Evolutionary conservation across 148 eudicot species (phyloP), one percentile per base, ranked within the genome.

Genomic region (Pouteria glomerata): DNA sequence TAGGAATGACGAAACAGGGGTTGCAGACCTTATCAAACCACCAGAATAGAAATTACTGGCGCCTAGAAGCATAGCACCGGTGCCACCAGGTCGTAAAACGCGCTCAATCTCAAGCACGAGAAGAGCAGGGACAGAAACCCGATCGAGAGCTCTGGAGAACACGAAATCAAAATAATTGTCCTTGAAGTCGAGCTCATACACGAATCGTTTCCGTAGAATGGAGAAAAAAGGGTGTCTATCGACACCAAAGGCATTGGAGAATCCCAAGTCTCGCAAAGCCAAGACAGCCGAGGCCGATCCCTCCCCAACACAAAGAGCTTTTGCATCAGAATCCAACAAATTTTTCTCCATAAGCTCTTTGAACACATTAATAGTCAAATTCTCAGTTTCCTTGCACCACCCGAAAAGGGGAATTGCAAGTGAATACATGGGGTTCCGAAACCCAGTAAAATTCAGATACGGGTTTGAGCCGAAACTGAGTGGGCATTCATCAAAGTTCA

Each of bases 31-130:
- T 34, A 90, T 78, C 83, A 90, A 75, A 47, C 87, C 81, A 58
- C 83, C 85, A 1, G 84, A 76, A 71, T 84, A 75, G 21, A 84
- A 81, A 66, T 71, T 65, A 14, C 68, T 77, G 8, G 61, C 64
- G 6, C 85, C 84, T 14, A 90, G 84, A 44, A 90, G 83, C 79
- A 93, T 70, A 37, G 91, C 98, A 21, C 90, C 96, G 6, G 79
- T 68, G 19, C 96, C 98, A 42, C 90, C 91, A 0, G 98, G 89
- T 21, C 85, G 84, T 24, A 93, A 81, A 66, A 93, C 77, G 18
- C 98, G 93, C 81, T 93, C 98, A 13, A 93, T 82, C 81, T 93
- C 98, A 48, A 63, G 73, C 64, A 90, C 89, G 27, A 90, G 86
- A 44, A 93, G 85, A 4, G 91, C 89, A 1, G 98, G 98, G 30